Evolutionary conservation across 1,284 basidiomycete species (phyloP), one percentile per base, ranked within the genome.

Genomic region (Puccinia coronata): DNA sequence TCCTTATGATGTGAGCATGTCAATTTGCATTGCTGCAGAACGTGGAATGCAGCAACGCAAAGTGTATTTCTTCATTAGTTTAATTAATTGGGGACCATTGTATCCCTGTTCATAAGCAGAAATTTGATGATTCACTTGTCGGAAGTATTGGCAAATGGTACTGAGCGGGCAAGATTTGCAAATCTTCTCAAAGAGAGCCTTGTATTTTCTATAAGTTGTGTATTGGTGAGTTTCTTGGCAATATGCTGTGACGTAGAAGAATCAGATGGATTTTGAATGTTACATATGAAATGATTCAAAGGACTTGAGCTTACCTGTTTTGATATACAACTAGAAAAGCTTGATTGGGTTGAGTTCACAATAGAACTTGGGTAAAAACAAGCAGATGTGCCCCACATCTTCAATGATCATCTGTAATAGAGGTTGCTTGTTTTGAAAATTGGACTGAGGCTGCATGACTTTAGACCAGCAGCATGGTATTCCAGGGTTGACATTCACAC

Each of bases 301-400:
- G 6, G 25, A 16, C 31, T 2, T 14, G 20, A 14, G 5, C 43
- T 59, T 74, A 74, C 72, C 72, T 57, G 12, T 11, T 47, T 75
- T 75, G 41, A 75, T 75, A 47, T 61, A 61, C 36, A 31, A 55
- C 73, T 57, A 59, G 41, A 39, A 75, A 1, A 59, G n/a, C 51
- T 61, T 36, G 34, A 74, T 74, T 14, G 55, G 72, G 39, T 74
- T 74, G 31, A 75, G n/a, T 25, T 75, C n/a, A 41, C 61, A 65
- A 31, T 74, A 31, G 55, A 77, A 65, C 14, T 77, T 77, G 12
- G 61, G 57, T 2, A 77, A 39, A 28, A 77, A 77, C 1, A 75
- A 23, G n/a, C 61, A 65, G 0, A 65, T 65, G 39, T 65, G 16
- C 34, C 16, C 61, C n/a, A 25, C 67, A 43, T 70, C 67, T n/a